Base-by-base conservation (phyloP, 257 asterid species). In the Craterostigma plantagineum region DNA sequence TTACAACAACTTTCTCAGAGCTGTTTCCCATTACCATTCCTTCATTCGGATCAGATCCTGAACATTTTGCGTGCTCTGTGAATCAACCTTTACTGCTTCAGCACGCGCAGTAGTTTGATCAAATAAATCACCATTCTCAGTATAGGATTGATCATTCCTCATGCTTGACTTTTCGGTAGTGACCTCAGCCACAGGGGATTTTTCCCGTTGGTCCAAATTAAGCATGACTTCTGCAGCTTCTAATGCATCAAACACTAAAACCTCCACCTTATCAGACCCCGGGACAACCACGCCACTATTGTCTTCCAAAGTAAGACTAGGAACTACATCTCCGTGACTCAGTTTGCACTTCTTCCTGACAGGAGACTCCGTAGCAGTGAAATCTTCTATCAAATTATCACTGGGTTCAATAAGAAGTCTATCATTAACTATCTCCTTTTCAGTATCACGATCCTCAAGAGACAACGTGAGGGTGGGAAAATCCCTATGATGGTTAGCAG, bases 321-420 rank as follows among this genome's bases (percentile, higher is more conserved):
- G 61, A 44, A 36, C 12, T 43, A 0, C 42, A 58, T 60, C 66
- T 12, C 38, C 11, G 35, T 55, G 57, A 44, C 46, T 59, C 49
- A 40, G 10, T 51, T 70, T 74, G 15, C 45, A 66, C 55, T 59
- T 81, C n/a, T n/a, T n/a, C 53, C 56, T 52, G 18, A 56, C 39
- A 62, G 48, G 69, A 45, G 62, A 40, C 39, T 38, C 43, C 38
- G 50, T 45, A 33, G 18, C 55, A 48, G 13, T 18, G 38, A 11
- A 17, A 35, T 50, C 48, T 45, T 55, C 71, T 7, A 10, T 41
- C 9, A 60, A 44, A 54, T 16, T 12, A 55, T 38, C 39, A n/a
- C n/a, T n/a, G n/a, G n/a, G n/a, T 37, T 36, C 42, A 23, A 23
- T 23, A 23, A 2, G 30, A 23, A 23, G 6, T 23, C 30, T 6